A percentile compares a stretch with the other conserved stretches of the same genome.
These are phyloP conservation scores for Psilocybe mexicana DNA, from an alignment of 1,284 basidiomycete species.

Conservation along the genomic window DNA sequence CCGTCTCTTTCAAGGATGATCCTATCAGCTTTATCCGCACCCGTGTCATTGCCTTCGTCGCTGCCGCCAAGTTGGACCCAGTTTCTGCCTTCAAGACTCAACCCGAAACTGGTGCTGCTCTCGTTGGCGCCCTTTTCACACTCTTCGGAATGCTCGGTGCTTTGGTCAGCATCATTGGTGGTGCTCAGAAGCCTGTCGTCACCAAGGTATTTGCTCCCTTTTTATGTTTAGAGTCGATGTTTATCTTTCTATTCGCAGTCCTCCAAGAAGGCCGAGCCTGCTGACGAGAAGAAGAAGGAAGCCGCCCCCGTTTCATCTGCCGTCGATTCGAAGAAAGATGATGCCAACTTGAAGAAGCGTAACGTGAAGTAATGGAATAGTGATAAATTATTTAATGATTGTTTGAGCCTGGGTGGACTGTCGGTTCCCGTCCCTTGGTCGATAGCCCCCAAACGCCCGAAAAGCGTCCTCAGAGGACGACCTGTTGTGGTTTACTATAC, in stretches of 20 bases:
- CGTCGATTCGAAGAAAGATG: slow-evolving; percentile 66
- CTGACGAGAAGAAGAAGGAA: slow-evolving; percentile 68
- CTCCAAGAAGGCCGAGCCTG: slow-evolving; percentile 72
- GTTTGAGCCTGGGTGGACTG: slow-evolving; percentile 5
- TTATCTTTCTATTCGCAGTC: slow-evolving; percentile 39
- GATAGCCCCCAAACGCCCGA: slow-evolving; percentile 7
- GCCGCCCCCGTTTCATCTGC: slow-evolving; percentile 67
- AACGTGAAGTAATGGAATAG: slow-evolving; percentile 20
- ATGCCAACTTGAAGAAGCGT: slow-evolving; percentile 58
- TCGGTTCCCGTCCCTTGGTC: slow-evolving; percentile 15
- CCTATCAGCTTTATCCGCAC: slow-evolving; percentile 79
- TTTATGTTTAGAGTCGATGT: neutral
- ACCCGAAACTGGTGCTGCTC: slow-evolving; percentile 81
- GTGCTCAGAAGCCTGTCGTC: slow-evolving; percentile 66
- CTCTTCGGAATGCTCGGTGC: slow-evolving; percentile 83
- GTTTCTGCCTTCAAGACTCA: slow-evolving; percentile 75
- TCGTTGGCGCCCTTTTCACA: slow-evolving; percentile 73
- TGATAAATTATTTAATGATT: slow-evolving; percentile 15
- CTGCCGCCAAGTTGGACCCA: slow-evolving; percentile 72
- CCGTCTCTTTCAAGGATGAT: slow-evolving; percentile 64
- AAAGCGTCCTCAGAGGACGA: slow-evolving; percentile 5
- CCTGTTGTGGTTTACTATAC: slow-evolving; percentile 16
- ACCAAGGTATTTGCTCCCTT: slow-evolving; percentile 47
- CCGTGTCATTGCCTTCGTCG: slow-evolving; percentile 74
- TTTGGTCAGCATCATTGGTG: slow-evolving; percentile 77